Conservation (phyloP, 2,329 filamentous ascomycete species). For the Trichocomaceae sp. region DNA sequence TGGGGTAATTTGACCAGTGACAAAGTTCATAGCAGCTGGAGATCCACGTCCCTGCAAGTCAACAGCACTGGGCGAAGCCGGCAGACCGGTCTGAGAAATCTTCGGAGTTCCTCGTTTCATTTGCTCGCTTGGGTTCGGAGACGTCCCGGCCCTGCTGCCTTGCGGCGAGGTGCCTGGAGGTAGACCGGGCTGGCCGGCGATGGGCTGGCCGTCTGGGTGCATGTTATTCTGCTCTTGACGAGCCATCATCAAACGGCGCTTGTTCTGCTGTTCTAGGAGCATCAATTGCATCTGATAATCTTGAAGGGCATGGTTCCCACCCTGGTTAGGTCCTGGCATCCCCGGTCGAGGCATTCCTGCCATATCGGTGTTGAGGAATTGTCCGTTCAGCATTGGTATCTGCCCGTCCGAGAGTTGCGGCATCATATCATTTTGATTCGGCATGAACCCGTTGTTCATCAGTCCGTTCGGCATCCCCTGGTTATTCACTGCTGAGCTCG, state of each 20-base stretch:
- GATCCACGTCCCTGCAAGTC: conserved; percentile 55
- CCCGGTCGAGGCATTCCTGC: conserved; percentile 31
- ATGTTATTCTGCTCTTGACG: conserved; percentile 61
- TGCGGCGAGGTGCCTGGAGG: conserved; percentile 52
- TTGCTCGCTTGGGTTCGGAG: conserved; percentile 56
- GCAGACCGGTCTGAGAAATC: conserved; percentile 51
- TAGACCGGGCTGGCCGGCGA: conserved; percentile 42
- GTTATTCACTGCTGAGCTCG: conserved; percentile 68
- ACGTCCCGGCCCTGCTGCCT: conserved; percentile 51
- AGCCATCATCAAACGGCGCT: conserved; percentile 60
- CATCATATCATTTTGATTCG: conserved; percentile 77
- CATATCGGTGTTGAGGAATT: conserved; percentile 59
- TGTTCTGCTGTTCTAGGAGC: conserved; percentile 63
- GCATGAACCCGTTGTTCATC: conserved; percentile 58
- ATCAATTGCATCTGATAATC: conserved; percentile 67
- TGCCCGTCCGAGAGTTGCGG: conserved; percentile 60
- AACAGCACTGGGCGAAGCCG: conserved; percentile 52
- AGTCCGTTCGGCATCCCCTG: conserved; percentile 71
- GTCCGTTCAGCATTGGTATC: conserved; percentile 35
- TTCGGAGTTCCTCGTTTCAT: conserved; percentile 59
- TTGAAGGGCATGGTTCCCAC: conserved; percentile 57
- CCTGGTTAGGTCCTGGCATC: conserved; percentile 37
- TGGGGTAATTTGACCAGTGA: conserved; percentile 47
- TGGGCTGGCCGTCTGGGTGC: conserved; percentile 45
- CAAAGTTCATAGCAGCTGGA: conserved; percentile 54